Conservation (phyloP, 2,329 filamentous ascomycete species). For the Trichoderma oligosporum region DNA sequence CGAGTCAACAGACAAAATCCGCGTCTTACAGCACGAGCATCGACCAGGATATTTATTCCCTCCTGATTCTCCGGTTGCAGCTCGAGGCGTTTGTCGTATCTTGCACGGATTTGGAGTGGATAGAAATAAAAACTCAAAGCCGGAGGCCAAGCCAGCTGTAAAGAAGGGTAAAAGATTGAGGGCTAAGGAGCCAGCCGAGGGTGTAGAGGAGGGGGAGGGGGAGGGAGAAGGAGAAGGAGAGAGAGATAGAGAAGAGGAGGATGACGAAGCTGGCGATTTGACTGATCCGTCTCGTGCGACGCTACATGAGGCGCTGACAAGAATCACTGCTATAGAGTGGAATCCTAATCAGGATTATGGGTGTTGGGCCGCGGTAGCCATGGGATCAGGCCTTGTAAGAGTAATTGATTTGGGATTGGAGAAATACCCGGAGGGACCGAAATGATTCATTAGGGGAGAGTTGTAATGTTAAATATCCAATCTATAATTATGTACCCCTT, state of each 20-base stretch:
- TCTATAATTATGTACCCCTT: neutral
- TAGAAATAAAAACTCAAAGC: constrained; percentile 45
- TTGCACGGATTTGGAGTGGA: constrained; percentile 51
- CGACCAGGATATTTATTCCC: constrained; percentile 34
- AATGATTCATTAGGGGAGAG: constrained; percentile 1
- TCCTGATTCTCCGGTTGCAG: constrained; percentile 27
- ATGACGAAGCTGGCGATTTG: constrained; percentile 32
- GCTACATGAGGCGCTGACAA: constrained; percentile 60
- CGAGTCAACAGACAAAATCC: constrained; percentile 34
- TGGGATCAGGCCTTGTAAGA: constrained; percentile 63
- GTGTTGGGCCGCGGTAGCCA: constrained; percentile 63
- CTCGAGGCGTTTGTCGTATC: constrained; percentile 49
- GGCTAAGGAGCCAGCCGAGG: constrained; percentile 33
- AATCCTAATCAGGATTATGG: constrained; percentile 64
- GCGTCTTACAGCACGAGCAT: constrained; percentile 54
- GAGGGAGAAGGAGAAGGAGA: constrained; percentile 32
- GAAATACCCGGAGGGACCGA: constrained; percentile 20
- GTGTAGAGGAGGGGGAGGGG: constrained; percentile 32
- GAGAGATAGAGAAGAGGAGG: constrained; percentile 28
- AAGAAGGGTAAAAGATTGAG: constrained; percentile 37
- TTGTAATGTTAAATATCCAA: neutral
- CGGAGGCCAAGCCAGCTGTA: constrained; percentile 37
- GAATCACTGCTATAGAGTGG: constrained; percentile 61
- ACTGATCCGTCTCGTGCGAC: constrained; percentile 42
- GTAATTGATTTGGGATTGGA: constrained; percentile 62